Conservation (phyloP, 2,329 filamentous ascomycete species). For the Ustulina deusta region DNA sequence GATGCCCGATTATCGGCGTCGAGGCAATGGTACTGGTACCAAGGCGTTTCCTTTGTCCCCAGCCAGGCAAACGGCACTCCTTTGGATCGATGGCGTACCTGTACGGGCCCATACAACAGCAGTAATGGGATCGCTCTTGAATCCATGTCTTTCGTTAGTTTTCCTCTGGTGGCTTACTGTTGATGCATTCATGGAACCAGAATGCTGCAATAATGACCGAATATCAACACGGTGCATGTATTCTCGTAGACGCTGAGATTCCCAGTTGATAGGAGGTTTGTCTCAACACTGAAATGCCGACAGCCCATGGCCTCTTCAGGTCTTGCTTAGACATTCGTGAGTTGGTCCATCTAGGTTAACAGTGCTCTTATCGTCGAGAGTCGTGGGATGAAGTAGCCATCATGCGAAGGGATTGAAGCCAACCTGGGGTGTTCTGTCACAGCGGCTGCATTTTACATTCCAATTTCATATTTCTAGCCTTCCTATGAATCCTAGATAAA, state of each 20-base stretch:
- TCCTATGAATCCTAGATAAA: too few species aligned
- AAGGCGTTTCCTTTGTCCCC: background rate
- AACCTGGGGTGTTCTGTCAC: background rate
- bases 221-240: slow-evolving; percentile 2
- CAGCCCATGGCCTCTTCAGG: background rate
- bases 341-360: background rate
- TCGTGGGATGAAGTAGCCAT: background rate
- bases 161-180: slow-evolving; percentile 26
- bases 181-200: background rate
- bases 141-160: background rate
- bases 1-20: slow-evolving; percentile 15
- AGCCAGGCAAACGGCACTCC: background rate
- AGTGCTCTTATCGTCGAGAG: background rate
- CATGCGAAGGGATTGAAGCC: background rate
- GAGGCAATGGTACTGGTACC: slow-evolving; percentile 6
- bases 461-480: background rate
- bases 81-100: background rate
- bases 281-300: background rate
- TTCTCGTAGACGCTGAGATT: slow-evolving; percentile 10
- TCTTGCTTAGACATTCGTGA: slow-evolving; percentile 1
- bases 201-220: background rate
- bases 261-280: background rate
- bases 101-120: background rate
- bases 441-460: background rate
- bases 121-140: background rate